Percentiles rank a stretch among this genome's conserved stretches.
Evolutionary conservation across 1,139 yeast genomes (phyloP).

Genomic region (Sugiyamaella xylanicola): DNA sequence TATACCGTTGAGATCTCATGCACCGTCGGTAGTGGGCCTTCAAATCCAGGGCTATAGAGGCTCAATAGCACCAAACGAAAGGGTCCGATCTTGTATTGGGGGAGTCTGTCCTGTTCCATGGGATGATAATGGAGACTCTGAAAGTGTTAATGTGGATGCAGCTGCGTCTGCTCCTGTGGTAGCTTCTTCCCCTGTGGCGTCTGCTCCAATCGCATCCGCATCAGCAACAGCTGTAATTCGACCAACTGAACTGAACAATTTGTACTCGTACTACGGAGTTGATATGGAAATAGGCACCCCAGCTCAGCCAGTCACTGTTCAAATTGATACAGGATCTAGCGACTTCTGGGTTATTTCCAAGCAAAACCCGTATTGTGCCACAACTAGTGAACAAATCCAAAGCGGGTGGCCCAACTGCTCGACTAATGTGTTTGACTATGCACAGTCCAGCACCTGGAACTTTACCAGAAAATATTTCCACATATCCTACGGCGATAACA

Average conservation of each 20-base stretch:
- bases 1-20: background rate
- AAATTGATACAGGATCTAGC: slow-evolving; percentile 50
- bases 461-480: slow-evolving; percentile 37
- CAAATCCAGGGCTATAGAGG: background rate
- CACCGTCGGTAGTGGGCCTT: background rate
- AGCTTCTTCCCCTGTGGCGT: no score
- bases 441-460: slow-evolving; percentile 25
- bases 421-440: slow-evolving; percentile 25
- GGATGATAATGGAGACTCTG: background rate
- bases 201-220: no score
- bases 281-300: slow-evolving; percentile 47
- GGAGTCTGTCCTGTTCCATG: background rate
- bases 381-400: slow-evolving; percentile 13
- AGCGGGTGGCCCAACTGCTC: slow-evolving; percentile 19
- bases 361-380: slow-evolving; percentile 38
- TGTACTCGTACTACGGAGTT: slow-evolving; percentile 40
- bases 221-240: background rate
- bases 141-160: no score
- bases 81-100: background rate
- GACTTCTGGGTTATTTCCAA: slow-evolving; percentile 60
- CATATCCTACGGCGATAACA: slow-evolving; percentile 62
- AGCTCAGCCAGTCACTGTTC: slow-evolving; percentile 41
- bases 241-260: background rate
- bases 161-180: background rate
- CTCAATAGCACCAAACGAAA: background rate